These are phyloP conservation scores for Lasiodiplodia sp. DNA, from an alignment of 2,329 filamentous ascomycete genomes.

Conservation along the genomic window DNA sequence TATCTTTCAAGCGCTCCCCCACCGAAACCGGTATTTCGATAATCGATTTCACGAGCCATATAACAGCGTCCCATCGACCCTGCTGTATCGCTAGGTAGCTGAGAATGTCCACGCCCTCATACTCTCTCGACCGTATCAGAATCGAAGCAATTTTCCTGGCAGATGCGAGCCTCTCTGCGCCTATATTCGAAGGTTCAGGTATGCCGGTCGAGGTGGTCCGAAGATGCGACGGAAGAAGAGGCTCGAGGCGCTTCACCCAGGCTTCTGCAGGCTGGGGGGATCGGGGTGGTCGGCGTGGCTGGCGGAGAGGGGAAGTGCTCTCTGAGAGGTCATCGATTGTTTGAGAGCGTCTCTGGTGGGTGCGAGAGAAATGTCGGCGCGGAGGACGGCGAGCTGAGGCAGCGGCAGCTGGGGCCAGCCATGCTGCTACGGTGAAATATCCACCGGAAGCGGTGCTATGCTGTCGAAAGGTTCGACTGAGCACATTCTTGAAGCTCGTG, in stretches of 20 bases:
- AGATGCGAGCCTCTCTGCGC: slow-evolving; percentile 25
- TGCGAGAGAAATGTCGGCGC: slow-evolving; percentile 40
- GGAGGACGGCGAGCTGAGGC: slow-evolving; percentile 32
- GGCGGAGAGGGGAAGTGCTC: background rate
- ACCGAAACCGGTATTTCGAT: slow-evolving; percentile 43
- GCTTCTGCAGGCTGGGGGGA: slow-evolving; percentile 30
- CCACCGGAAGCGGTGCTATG: slow-evolving; percentile 35
- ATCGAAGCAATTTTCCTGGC: slow-evolving; percentile 37
- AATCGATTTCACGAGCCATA: slow-evolving; percentile 56
- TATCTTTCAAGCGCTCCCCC: slow-evolving; percentile 28
- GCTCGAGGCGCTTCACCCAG: slow-evolving; percentile 48
- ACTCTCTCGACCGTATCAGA: slow-evolving; percentile 36
- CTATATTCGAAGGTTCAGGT: slow-evolving; percentile 33
- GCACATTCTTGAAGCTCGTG: slow-evolving; percentile 46
- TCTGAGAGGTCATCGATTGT: background rate
- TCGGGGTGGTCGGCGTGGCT: background rate
- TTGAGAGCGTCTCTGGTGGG: slow-evolving; percentile 33
- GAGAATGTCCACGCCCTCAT: slow-evolving; percentile 44
- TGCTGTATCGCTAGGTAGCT: slow-evolving; percentile 48
- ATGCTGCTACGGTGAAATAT: slow-evolving; percentile 41
- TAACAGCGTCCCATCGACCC: slow-evolving; percentile 52
- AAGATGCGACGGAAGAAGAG: slow-evolving; percentile 46
- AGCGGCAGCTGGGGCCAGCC: slow-evolving; percentile 43
- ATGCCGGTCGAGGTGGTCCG: slow-evolving; percentile 31
- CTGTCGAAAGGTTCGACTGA: slow-evolving; percentile 46